phyloP scores from a whole-genome alignment of 2,329 filamentous ascomycete species.

The Sporothrix protearum region DNA sequence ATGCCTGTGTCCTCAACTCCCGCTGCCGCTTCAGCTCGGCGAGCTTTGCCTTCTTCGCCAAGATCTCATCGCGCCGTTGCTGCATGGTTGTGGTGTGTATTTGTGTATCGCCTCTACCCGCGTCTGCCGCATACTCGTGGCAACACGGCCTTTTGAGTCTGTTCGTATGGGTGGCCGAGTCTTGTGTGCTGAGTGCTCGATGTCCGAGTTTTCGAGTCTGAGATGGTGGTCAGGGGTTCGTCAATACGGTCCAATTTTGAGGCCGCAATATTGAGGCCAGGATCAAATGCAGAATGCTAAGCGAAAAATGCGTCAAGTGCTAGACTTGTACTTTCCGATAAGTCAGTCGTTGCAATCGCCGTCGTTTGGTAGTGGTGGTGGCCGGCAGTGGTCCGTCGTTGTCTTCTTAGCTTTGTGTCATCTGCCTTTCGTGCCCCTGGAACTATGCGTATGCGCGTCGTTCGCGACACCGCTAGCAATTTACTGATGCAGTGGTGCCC shows the following conservation, averaged over 20 bases:
- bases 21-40: constrained; percentile 92
- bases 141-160: constrained; percentile 29
- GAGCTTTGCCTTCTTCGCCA: constrained; percentile 94
- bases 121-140: constrained; percentile 46
- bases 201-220: not conserved
- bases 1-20: constrained; percentile 75
- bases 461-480: constrained; percentile 24
- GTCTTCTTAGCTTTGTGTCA: constrained; percentile 10
- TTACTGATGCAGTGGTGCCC: constrained; percentile 7
- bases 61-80: constrained; percentile 90
- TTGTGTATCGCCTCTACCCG: not conserved
- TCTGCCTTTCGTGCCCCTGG: constrained; percentile 12
- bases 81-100: constrained; percentile 49
- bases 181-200: not conserved
- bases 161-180: not conserved
- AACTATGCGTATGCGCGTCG: constrained; percentile 24
- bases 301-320: not conserved
- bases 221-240: not conserved
- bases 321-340: not conserved
- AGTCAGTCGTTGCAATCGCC: not conserved
- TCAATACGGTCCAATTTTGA: not conserved
- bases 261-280: not conserved
- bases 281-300: not conserved
- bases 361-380: not conserved
- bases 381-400: constrained; percentile 13